phyloP scores from a whole-genome alignment of 768 basidiomycete genomes.

The Cystobasidium tubakii region DNA sequence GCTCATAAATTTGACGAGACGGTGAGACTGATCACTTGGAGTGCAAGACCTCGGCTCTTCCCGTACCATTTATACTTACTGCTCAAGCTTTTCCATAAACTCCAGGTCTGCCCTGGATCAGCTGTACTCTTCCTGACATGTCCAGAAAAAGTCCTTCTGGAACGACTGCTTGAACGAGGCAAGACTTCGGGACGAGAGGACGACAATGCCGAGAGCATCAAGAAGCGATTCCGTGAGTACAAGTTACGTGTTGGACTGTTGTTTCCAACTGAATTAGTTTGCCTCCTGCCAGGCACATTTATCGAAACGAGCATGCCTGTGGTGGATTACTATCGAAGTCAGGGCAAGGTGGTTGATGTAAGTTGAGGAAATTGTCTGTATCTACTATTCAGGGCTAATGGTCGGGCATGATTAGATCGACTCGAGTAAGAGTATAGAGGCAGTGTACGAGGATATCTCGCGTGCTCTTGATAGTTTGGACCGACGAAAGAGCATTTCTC shows the following conservation, averaged over 20 bases:
- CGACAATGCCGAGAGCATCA: slow-evolving; percentile 88
- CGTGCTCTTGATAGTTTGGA: background rate
- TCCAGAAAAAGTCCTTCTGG: slow-evolving; percentile 77
- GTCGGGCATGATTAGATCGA: slow-evolving; percentile 47
- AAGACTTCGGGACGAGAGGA: slow-evolving; percentile 94
- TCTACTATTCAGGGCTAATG: background rate
- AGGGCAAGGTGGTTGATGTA: slow-evolving; percentile 74
- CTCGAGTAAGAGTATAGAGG: slow-evolving; percentile 58
- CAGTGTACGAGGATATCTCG: slow-evolving; percentile 57
- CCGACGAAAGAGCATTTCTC: slow-evolving; percentile 24
- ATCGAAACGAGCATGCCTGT: slow-evolving; percentile 86
- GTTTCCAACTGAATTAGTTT: background rate
- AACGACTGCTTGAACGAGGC: slow-evolving; percentile 76
- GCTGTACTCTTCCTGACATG: slow-evolving; percentile 80
- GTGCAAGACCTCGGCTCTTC: too few relatives aligned
- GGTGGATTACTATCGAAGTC: slow-evolving; percentile 67
- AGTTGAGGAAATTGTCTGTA: slow-evolving; percentile 42
- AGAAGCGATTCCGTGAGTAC: slow-evolving; percentile 83
- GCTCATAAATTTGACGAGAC: slow-evolving; percentile 80
- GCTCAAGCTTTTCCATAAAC: too few relatives aligned
- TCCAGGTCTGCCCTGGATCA: slow-evolving; percentile 68
- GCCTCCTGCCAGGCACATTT: slow-evolving; percentile 62
- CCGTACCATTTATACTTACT: too few relatives aligned
- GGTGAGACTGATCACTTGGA: slow-evolving; percentile 53
- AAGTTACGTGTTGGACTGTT: background rate